Evolutionary conservation across 495 filamentous ascomycete genomes (phyloP), one percentile per base, ranked within the genome.

Genomic region (Penicillium cosmopolitanum): DNA sequence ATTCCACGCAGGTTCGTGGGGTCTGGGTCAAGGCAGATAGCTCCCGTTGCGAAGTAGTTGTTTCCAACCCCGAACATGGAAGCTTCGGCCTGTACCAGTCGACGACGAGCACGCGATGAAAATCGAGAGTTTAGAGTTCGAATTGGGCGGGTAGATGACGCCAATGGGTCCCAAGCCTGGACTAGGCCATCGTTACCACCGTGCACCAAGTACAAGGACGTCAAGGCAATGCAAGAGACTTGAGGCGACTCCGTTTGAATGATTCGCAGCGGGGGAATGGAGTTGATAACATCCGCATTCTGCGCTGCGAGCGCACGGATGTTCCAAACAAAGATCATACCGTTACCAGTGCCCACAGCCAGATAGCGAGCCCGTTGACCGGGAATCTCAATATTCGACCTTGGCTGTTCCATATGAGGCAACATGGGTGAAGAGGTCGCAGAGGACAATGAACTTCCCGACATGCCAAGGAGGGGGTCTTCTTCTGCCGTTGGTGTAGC

Each of bases 181-280:
- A 98, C 93, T 8, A 98, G 84, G 10, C 95, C 94, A 71, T 98
- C 95, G 62, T 90, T 96, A 44, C 95, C 95, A 28, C 95, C 95
- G 71, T 96, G 92, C 2, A 97, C 88, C 25, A 98, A 73, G 66
- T 94, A 92, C 8, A 98, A 80, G 11, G 93, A 92, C 2, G 93
- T 91, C 19, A 97, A 69, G 6, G 88, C 95, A n/a, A 98, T 73
- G 62, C 85, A 91, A 10, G 94, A 89, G 11, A 98, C 86, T 63
- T 91, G 82, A 1, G 95, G 93, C 0, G 95, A 97, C 23, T 97
- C 92, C 0, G 95, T 98, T 59, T 94, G 85, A 54, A 98, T 96
- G 46, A 90, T 80, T 16, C 91, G 84, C 18, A 96, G 68, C 3
- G 95, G 91, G 10, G 82, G 76, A 3, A 87, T 70, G 15, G 79